phyloP scores from a whole-genome alignment of 2,329 filamentous ascomycete genomes.

The Stemphylium beticola region DNA sequence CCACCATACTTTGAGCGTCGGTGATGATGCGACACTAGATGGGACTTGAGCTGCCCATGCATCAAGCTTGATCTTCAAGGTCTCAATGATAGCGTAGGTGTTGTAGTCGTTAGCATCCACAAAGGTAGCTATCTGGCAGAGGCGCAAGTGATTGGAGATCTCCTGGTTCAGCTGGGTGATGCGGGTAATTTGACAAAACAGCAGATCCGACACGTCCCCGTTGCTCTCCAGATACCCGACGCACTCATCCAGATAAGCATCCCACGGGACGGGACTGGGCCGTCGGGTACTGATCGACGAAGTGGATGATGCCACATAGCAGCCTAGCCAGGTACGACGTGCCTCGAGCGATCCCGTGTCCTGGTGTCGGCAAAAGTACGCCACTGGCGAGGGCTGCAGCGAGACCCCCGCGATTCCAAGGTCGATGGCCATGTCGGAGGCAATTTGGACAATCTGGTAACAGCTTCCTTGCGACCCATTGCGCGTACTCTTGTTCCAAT shows the following conservation, averaged over 20 bases:
- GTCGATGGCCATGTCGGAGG: slow-evolving; percentile 39
- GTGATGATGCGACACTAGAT: slow-evolving; percentile 21
- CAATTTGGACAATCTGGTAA: slow-evolving; percentile 36
- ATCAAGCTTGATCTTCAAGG: slow-evolving; percentile 27
- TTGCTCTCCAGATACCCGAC: slow-evolving; percentile 24
- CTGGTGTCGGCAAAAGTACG: slow-evolving; percentile 30
- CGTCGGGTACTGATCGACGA: slow-evolving; percentile 30
- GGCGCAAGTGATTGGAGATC: slow-evolving; percentile 24
- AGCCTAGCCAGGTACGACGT: slow-evolving; percentile 40
- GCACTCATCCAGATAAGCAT: slow-evolving; percentile 30
- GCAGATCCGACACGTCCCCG: slow-evolving; percentile 24
- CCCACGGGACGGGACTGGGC: slow-evolving; percentile 30
- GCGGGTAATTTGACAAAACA: slow-evolving; percentile 36
- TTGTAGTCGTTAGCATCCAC: slow-evolving; percentile 29
- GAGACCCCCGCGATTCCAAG: slow-evolving; percentile 33
- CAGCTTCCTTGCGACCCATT: slow-evolving; percentile 28
- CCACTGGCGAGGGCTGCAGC: slow-evolving; percentile 29
- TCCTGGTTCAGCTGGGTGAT: slow-evolving; percentile 29
- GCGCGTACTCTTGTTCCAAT: slow-evolving; percentile 32
- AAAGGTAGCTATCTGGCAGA: slow-evolving; percentile 28
- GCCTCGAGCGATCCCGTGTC: slow-evolving; percentile 30
- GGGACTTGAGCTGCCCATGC: slow-evolving; percentile 34
- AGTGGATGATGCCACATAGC: slow-evolving; percentile 30
- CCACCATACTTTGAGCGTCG: slow-evolving; percentile 32
- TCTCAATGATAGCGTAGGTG: slow-evolving; percentile 24